phyloP scores from a whole-genome alignment of 2,329 filamentous ascomycete genomes.

The Podosphaera aphanis region DNA sequence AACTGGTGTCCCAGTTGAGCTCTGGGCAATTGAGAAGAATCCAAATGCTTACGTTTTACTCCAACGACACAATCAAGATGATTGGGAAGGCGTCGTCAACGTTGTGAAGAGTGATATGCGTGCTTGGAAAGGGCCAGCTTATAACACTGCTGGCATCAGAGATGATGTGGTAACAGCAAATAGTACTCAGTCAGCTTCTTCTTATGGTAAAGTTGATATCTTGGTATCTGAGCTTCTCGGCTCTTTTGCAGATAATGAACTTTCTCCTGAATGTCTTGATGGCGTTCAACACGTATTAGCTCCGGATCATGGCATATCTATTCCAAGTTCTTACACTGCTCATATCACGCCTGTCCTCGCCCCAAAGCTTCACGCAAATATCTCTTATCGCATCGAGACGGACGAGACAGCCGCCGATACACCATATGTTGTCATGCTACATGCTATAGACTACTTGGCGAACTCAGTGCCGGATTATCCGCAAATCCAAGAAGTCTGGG shows the following conservation, averaged over 20 bases:
- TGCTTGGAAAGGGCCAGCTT: slow-evolving; percentile 67
- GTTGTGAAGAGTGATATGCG: slow-evolving; percentile 96
- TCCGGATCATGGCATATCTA: slow-evolving; percentile 64
- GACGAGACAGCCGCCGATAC: slow-evolving; percentile 64
- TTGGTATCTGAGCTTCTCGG: slow-evolving; percentile 82
- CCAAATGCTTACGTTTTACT: slow-evolving; percentile 90
- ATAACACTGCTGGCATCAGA: slow-evolving; percentile 13
- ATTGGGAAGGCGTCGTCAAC: slow-evolving; percentile 63
- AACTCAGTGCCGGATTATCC: slow-evolving; percentile 32
- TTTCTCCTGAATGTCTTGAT: slow-evolving; percentile 88
- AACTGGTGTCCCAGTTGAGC: slow-evolving; percentile 54
- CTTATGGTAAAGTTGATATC: slow-evolving; percentile 58
- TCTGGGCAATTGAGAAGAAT: slow-evolving; percentile 95
- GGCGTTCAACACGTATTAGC: slow-evolving; percentile 80
- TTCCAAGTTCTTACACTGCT: slow-evolving; percentile 79
- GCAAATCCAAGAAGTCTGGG: slow-evolving; percentile 56
- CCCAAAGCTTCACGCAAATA: slow-evolving; percentile 64
- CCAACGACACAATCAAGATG: slow-evolving; percentile 56
- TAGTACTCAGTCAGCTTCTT: slow-evolving; percentile 18
- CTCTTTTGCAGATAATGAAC: slow-evolving; percentile 90
- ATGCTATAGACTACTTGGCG: slow-evolving; percentile 68
- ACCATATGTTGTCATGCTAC: slow-evolving; percentile 84
- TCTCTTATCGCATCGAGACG: slow-evolving; percentile 33
- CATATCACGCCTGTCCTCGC: slow-evolving; percentile 81
- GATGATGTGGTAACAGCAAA: slow-evolving; percentile 16